Evolutionary conservation across 2,329 filamentous ascomycete genomes (phyloP).

Genomic region (Exophiala sideris): DNA sequence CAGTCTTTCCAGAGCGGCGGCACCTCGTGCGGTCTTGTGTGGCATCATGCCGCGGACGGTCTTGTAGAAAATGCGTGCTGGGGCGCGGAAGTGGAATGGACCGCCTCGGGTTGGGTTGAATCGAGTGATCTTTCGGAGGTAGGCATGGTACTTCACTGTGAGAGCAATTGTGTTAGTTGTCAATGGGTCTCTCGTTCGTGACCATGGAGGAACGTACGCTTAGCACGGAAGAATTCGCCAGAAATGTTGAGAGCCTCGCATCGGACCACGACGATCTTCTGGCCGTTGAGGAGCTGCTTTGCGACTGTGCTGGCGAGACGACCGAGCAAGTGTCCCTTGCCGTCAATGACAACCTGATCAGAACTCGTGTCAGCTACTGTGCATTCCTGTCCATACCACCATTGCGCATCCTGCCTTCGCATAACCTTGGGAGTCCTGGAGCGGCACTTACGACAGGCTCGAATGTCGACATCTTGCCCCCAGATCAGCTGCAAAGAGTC

Average conservation of each 20-base stretch:
- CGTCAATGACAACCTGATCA: constrained; percentile 91
- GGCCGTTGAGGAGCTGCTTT: constrained; percentile 47
- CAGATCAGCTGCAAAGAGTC: constrained; percentile 21
- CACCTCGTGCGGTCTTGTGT: constrained; percentile 98
- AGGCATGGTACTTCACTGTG: constrained; percentile 99
- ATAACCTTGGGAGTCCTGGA: background rate
- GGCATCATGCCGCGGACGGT: constrained; percentile 99
- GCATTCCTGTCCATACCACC: background rate
- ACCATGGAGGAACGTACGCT: constrained; percentile 64
- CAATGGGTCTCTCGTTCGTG: too few species aligned
- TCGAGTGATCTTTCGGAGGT: constrained; percentile 99
- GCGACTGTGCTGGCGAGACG: constrained; percentile 61
- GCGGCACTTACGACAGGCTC: constrained; percentile 60
- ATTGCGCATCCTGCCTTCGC: background rate
- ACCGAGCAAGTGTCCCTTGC: constrained; percentile 99
- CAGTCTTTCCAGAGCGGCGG: constrained; percentile 93
- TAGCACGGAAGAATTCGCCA: constrained; percentile 99
- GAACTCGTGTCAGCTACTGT: constrained; percentile 41
- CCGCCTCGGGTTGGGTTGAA: constrained; percentile 99
- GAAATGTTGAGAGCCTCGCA: constrained; percentile 99
- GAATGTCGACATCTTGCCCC: constrained; percentile 62
- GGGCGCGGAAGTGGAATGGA: constrained; percentile 99
- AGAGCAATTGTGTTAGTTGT: constrained; percentile 24
- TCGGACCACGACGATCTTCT: constrained; percentile 97
- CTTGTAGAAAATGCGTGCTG: constrained; percentile 99